Conservation (phyloP, 1,139 yeast species). For the Kodamaea anthophila region DNA sequence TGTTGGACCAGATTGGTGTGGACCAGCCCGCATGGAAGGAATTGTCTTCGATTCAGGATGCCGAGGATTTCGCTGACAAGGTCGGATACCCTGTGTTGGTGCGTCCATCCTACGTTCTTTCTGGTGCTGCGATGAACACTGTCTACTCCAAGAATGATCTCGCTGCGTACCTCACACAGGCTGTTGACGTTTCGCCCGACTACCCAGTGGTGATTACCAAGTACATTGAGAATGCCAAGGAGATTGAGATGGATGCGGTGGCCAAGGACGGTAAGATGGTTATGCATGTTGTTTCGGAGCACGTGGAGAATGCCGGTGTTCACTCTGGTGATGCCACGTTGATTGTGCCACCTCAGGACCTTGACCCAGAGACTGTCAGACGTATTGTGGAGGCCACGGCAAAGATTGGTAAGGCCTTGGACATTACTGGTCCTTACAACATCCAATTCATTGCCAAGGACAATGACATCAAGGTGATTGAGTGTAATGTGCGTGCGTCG, state of each 20-base stretch:
- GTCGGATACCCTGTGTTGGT: conserved; percentile 95
- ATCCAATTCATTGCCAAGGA: conserved; percentile 94
- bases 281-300: conserved; percentile 98
- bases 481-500: conserved; percentile 97
- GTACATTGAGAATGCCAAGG: conserved; percentile 95
- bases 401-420: conserved; percentile 91
- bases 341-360: conserved; percentile 95
- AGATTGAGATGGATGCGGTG: conserved; percentile 98
- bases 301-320: conserved; percentile 98
- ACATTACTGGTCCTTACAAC: conserved; percentile 97
- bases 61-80: conserved; percentile 84
- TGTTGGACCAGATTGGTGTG: conserved; percentile 94
- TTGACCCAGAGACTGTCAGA: conserved; percentile 84
- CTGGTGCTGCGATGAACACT: conserved; percentile 99
- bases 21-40: conserved; percentile 99
- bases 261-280: conserved; percentile 91
- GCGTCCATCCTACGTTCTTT: conserved; percentile 94
- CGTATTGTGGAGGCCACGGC: conserved; percentile 94
- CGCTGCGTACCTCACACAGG: conserved; percentile 83
- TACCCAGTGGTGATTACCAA: conserved; percentile 97
- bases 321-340: conserved; percentile 99
- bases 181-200: conserved; percentile 95
- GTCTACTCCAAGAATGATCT: conserved; percentile 88
- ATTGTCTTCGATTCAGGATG: conserved; percentile 88
- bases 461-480: conserved; percentile 92